Conservation (phyloP, 2,329 filamentous ascomycete species). For the Trichophyton benhamiae region DNA sequence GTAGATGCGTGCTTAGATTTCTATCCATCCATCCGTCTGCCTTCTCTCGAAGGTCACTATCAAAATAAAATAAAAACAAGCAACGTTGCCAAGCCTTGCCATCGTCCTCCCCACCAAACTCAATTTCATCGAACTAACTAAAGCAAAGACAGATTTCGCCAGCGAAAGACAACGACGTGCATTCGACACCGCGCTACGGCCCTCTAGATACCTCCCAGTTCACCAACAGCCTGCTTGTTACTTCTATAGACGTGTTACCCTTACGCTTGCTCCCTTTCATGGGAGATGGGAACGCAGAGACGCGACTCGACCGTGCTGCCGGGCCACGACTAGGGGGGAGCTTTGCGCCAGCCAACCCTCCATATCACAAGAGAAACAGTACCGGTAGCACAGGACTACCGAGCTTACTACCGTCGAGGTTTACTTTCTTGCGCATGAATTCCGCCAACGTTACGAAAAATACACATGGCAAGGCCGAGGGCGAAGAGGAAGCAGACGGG, state of each 20-base stretch:
- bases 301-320: background rate
- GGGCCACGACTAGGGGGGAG: background rate
- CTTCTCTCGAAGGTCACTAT: too few species aligned
- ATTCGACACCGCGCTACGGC: background rate
- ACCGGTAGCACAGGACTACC: constrained; percentile 13
- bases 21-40: too few species aligned
- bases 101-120: background rate
- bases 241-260: background rate
- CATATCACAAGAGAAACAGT: background rate
- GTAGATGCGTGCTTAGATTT: background rate
- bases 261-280: background rate
- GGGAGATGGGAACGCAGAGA: constrained; percentile 5
- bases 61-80: background rate
- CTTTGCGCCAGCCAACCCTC: background rate
- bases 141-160: background rate
- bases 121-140: background rate
- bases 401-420: constrained; percentile 19
- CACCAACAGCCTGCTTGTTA: too few species aligned
- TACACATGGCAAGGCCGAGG: constrained; percentile 12
- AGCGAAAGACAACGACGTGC: background rate
- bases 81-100: background rate
- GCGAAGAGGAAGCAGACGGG: constrained; percentile 11
- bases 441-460: background rate
- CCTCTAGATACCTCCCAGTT: background rate
- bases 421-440: constrained; percentile 11